These are phyloP conservation scores for Xanthoconium purpureum DNA, from an alignment of 768 basidiomycete genomes.

Conservation along the genomic window DNA sequence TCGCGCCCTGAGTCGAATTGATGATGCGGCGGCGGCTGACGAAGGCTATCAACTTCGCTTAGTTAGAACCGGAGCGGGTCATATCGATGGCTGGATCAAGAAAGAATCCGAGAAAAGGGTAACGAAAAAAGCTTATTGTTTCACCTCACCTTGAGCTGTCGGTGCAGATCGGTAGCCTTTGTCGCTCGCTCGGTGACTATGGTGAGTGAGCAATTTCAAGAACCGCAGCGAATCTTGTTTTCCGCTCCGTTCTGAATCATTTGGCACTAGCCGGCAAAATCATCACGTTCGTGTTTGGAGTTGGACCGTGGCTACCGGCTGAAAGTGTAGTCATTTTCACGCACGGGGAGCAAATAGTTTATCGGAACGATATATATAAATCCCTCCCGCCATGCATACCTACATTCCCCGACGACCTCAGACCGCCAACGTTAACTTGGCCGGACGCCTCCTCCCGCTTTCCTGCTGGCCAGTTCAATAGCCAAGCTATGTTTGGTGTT, in stretches of 20 bases:
- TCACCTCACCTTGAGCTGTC: slow-evolving; percentile 16
- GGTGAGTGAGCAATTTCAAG: neutral
- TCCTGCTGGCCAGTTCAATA: slow-evolving; percentile 1
- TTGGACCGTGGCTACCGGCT: slow-evolving; percentile 22
- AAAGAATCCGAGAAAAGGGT: slow-evolving; percentile 14
- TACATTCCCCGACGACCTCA: slow-evolving; percentile 14
- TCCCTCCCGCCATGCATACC: slow-evolving; percentile 9
- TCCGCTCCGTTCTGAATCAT: slow-evolving; percentile 14
- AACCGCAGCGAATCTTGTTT: slow-evolving; percentile 17
- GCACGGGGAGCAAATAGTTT: slow-evolving; percentile 10
- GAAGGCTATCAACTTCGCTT: slow-evolving; percentile 26
- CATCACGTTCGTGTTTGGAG: slow-evolving; percentile 16
- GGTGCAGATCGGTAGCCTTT: slow-evolving; percentile 15
- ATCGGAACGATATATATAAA: slow-evolving; percentile 32
- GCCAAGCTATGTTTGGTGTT: slow-evolving; percentile 11
- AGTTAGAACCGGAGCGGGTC: slow-evolving; percentile 8
- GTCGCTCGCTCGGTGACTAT: neutral
- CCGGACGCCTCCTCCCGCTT: neutral
- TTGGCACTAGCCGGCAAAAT: slow-evolving; percentile 1
- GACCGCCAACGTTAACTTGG: slow-evolving; percentile 5
- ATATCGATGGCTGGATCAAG: slow-evolving; percentile 4
- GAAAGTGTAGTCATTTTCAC: slow-evolving; percentile 19
- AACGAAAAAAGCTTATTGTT: slow-evolving; percentile 11
- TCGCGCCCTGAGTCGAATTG: slow-evolving; percentile 8
- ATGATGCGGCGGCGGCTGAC: slow-evolving; percentile 14